phyloP scores from a whole-genome alignment of 208 protist species.

The Wallacemonas collosoma region DNA sequence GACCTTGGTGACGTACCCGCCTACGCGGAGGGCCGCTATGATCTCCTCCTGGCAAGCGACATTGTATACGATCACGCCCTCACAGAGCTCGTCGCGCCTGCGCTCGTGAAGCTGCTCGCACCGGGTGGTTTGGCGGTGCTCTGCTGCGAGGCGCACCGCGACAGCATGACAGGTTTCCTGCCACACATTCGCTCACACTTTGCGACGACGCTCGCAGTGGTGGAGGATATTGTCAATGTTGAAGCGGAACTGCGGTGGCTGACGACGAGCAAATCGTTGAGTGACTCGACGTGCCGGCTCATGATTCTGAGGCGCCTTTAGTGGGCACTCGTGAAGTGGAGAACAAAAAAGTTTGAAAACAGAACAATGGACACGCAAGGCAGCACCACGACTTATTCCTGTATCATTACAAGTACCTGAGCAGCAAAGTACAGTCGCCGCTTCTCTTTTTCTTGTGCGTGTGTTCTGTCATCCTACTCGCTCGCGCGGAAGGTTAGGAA shows the following conservation, averaged over 20 bases:
- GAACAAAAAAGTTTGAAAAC: constrained; percentile 2
- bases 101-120: constrained; percentile 37
- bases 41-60: constrained; percentile 56
- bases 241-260: constrained; percentile 27
- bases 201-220: constrained; percentile 27
- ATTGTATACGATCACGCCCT: constrained; percentile 65
- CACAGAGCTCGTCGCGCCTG: constrained; percentile 37
- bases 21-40: constrained; percentile 27
- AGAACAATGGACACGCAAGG: not conserved
- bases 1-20: constrained; percentile 42
- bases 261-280: constrained; percentile 28
- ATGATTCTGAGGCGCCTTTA: constrained; percentile 28
- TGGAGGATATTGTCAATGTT: constrained; percentile 32
- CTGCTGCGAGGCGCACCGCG: constrained; percentile 66
- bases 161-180: constrained; percentile 51
- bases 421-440: too few species aligned
- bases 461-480: too few species aligned
- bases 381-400: too few species aligned
- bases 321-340: not conserved
- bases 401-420: too few species aligned
- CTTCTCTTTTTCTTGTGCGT: too few species aligned
- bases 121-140: constrained; percentile 49
- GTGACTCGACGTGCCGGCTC: constrained; percentile 35
- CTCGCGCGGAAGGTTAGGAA: too few species aligned
- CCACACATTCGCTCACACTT: constrained; percentile 21